Percentiles rank a stretch among this genome's conserved stretches.
Conservation (phyloP, 306 rosid genomes). For the Albizia julibrissin region DNA sequence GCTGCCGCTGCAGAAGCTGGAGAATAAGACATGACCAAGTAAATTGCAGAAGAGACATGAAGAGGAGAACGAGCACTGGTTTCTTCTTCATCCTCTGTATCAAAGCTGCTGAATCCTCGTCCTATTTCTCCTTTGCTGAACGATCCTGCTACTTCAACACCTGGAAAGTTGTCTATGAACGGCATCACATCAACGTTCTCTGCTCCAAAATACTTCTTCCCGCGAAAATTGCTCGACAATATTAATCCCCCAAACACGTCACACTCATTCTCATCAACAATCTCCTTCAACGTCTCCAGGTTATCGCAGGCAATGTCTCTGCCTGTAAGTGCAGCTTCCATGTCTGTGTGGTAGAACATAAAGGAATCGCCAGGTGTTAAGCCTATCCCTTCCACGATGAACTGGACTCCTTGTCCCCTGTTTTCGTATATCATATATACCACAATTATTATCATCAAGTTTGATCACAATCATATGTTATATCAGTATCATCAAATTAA, state of each 20-base stretch:
- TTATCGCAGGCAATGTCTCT: background rate
- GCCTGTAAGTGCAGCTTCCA: constrained; percentile 19
- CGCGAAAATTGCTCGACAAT: constrained; percentile 28
- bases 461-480: background rate
- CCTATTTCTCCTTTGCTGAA: constrained; percentile 37
- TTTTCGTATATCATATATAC: background rate
- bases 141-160: constrained; percentile 32
- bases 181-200: constrained; percentile 20
- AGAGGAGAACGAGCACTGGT: background rate
- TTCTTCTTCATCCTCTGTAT: background rate
- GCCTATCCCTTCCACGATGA: constrained; percentile 34
- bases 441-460: too few relatives aligned
- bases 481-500: background rate
- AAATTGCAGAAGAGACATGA: constrained; percentile 34
- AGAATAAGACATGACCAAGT: constrained; percentile 36
- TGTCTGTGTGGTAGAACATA: constrained; percentile 35
- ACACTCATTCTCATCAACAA: background rate
- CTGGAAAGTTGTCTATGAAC: background rate
- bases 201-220: constrained; percentile 20
- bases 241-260: constrained; percentile 38
- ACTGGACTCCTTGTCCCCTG: background rate
- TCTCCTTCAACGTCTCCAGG: constrained; percentile 12
- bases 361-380: constrained; percentile 36
- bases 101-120: background rate
- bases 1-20: background rate